phyloP scores from a whole-genome alignment of 352 stramenopile genomes.

The Phytophthora ohioensis region DNA sequence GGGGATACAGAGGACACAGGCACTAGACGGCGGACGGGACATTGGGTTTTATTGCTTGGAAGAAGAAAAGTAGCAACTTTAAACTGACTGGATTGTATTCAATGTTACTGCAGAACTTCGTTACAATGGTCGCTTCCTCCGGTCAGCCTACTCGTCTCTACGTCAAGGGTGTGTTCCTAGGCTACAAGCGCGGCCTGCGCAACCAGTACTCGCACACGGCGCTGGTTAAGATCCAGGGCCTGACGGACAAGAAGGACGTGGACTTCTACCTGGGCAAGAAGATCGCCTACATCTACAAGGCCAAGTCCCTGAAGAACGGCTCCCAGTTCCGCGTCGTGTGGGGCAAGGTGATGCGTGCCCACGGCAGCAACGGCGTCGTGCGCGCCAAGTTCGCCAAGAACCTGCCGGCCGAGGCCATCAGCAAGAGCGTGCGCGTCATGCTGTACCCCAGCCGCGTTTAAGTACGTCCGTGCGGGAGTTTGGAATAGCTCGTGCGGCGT shows the following conservation, averaged over 20 bases:
- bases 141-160: conserved; percentile 97
- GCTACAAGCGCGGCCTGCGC: conserved; percentile 98
- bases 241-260: conserved; percentile 98
- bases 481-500: conserved; percentile 32
- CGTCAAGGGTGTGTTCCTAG: conserved; percentile 99
- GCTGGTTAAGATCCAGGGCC: conserved; percentile 99
- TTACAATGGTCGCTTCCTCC: conserved; percentile 91
- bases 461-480: conserved; percentile 26
- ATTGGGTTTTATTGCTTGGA: not conserved
- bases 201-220: conserved; percentile 99
- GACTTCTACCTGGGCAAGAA: conserved; percentile 99
- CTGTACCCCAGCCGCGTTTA: conserved; percentile 99
- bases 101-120: conserved; percentile 66
- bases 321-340: conserved; percentile 99
- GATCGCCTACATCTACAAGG: conserved; percentile 99
- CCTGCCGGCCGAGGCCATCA: conserved; percentile 97
- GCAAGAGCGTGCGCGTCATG: conserved; percentile 98
- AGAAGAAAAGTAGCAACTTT: not conserved
- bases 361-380: conserved; percentile 99
- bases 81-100: conserved; percentile 22
- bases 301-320: conserved; percentile 94
- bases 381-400: conserved; percentile 99
- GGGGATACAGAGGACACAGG: conserved; percentile 8
- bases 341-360: conserved; percentile 97
- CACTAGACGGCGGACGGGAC: conserved; percentile 1